These are phyloP conservation scores for Pseudozyma flocculosa DNA, from an alignment of 1,284 basidiomycete genomes.

Conservation along the genomic window DNA sequence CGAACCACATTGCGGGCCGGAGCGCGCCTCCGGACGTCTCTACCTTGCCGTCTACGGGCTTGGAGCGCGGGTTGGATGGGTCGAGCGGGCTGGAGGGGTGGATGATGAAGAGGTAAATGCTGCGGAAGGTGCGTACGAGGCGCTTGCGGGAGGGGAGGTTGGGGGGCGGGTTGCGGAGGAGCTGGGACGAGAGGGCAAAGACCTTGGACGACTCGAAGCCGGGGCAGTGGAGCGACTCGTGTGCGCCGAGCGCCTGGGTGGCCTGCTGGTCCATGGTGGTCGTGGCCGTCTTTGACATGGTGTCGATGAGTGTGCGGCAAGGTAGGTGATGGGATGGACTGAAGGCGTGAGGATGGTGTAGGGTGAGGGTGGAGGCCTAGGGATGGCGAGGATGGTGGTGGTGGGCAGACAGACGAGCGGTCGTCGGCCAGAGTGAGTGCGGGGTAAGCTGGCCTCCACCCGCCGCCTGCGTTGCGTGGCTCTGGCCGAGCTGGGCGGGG, in stretches of 20 bases:
- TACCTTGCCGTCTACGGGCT: constrained; percentile 24
- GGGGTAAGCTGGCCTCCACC: too few species aligned
- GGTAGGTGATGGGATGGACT: too few species aligned
- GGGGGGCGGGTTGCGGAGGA: constrained; percentile 36
- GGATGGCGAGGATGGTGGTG: too few species aligned
- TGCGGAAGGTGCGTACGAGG: constrained; percentile 41
- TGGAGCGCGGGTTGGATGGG: constrained; percentile 45
- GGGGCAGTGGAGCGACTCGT: constrained; percentile 37
- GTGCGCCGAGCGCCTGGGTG: constrained; percentile 31
- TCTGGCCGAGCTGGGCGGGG: too few species aligned
- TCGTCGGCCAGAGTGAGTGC: too few species aligned
- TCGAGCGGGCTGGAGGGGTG: constrained; percentile 43
- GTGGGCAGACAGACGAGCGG: too few species aligned
- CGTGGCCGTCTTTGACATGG: neutral
- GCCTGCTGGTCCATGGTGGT: constrained; percentile 38
- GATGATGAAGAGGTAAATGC: constrained; percentile 52
- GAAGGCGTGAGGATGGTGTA: neutral
- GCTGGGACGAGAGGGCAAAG: constrained; percentile 46
- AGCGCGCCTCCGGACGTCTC: constrained; percentile 45
- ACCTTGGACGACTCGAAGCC: constrained; percentile 49
- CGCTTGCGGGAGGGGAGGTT: constrained; percentile 40
- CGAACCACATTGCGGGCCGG: constrained; percentile 45
- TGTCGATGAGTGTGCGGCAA: neutral
- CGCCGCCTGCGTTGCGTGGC: too few species aligned
- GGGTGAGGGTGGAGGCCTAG: too few species aligned